A percentile compares a stretch with the other conserved stretches of the same genome.
phyloP scores from a whole-genome alignment of 257 asterid species.

The Ilex aquifolium region DNA sequence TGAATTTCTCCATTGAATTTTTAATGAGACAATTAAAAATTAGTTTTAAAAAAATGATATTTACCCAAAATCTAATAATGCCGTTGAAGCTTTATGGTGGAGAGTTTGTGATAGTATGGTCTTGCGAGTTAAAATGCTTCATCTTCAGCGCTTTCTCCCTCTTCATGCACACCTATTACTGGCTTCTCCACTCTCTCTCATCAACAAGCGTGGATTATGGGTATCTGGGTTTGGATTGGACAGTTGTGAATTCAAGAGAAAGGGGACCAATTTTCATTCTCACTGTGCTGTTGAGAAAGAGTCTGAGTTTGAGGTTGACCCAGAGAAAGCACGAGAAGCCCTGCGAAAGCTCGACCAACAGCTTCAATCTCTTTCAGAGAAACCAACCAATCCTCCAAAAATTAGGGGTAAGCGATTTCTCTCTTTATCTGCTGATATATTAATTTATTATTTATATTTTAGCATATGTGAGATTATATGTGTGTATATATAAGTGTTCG shows the following conservation, averaged over 20 bases:
- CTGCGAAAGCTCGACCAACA: constrained; percentile 69
- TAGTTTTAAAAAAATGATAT: no score
- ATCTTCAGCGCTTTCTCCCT: constrained; percentile 16
- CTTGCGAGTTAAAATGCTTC: constrained; percentile 20
- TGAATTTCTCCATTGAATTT: no score
- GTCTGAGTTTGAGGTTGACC: constrained; percentile 56
- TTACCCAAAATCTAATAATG: no score
- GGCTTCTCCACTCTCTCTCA: neutral
- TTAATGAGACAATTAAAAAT: no score
- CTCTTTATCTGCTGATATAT: neutral
- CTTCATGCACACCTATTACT: neutral
- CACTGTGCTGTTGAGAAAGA: constrained; percentile 36
- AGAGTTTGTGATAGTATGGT: no score
- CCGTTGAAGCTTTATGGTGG: no score
- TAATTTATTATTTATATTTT: neutral
- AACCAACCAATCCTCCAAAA: constrained; percentile 33
- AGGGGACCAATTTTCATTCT: constrained; percentile 3
- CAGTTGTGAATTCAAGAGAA: constrained; percentile 11
- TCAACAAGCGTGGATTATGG: constrained; percentile 8
- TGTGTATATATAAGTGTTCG: no score
- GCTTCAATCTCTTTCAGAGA: constrained; percentile 51
- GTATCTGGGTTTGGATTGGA: neutral
- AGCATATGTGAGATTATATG: neutral
- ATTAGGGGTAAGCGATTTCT: constrained; percentile 36
- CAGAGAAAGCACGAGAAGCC: constrained; percentile 75